Conservation (phyloP, 1,284 basidiomycete genomes). For the Heterobasidion occidentale region DNA sequence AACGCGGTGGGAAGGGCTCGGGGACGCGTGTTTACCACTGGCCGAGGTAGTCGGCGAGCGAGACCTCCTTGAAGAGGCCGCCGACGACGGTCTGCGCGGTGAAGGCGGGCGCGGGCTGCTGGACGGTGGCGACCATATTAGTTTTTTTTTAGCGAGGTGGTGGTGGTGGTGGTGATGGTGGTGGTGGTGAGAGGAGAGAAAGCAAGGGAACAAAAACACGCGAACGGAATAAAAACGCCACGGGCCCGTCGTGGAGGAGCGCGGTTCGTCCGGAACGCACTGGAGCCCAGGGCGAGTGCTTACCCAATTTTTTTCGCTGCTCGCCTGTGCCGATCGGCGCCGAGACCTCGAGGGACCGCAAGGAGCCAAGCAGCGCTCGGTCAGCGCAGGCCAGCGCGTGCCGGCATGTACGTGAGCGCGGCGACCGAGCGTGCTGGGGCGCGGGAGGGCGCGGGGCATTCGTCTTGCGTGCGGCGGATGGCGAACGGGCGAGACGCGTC, state of each 20-base stretch:
- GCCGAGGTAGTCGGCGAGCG: slow-evolving; percentile 66
- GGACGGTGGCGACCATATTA: slow-evolving; percentile 42
- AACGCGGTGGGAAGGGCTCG: neutral
- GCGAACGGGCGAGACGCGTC: too few species aligned
- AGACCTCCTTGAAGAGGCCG: slow-evolving; percentile 70
- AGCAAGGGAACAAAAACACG: neutral
- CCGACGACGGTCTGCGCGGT: slow-evolving; percentile 63
- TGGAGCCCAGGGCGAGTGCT: neutral
- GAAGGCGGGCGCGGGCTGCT: slow-evolving; percentile 75
- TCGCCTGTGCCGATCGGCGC: neutral
- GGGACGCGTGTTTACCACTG: slow-evolving; percentile 56
- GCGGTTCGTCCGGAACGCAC: neutral
- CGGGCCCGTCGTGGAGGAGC: neutral
- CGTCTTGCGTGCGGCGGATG: too few species aligned
- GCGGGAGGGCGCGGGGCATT: too few species aligned
- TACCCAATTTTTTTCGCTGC: too few species aligned
- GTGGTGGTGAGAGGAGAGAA: neutral
- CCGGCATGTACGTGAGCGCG: too few species aligned
- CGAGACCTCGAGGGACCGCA: neutral
- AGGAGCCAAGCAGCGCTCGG: too few species aligned
- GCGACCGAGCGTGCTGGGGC: too few species aligned
- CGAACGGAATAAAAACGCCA: neutral
- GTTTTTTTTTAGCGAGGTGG: slow-evolving; percentile 29
- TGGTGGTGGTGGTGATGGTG: slow-evolving; percentile 17
- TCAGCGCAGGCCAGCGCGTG: too few species aligned